Evolutionary conservation across 2,329 filamentous ascomycete genomes (phyloP).

Genomic region (Orbilia ellipsospora): DNA sequence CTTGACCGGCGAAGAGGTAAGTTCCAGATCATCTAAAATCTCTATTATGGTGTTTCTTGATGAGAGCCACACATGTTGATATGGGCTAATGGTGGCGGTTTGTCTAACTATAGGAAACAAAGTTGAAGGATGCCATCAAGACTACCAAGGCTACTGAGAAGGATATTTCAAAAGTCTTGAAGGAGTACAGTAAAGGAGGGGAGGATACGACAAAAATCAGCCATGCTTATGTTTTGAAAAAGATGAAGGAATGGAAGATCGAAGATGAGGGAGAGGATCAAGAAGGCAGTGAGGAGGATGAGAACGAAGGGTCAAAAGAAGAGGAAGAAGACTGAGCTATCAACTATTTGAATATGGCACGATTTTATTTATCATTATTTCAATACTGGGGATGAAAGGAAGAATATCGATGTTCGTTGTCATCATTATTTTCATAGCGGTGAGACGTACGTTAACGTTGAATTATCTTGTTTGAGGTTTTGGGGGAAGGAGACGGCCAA

Average conservation of each 20-base stretch:
- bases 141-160: slow-evolving; percentile 16
- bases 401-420: no score
- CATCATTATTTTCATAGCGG: no score
- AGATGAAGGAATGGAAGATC: slow-evolving; percentile 35
- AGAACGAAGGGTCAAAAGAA: neutral
- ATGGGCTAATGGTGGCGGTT: neutral
- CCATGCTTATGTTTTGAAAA: slow-evolving; percentile 29
- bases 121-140: slow-evolving; percentile 7
- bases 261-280: neutral
- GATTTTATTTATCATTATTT: no score
- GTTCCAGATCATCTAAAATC: neutral
- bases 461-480: no score
- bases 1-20: slow-evolving; percentile 24
- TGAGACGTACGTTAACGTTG: no score
- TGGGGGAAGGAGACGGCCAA: no score
- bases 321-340: neutral
- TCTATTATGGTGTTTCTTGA: no score
- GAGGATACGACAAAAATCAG: slow-evolving; percentile 19
- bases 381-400: no score
- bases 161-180: slow-evolving; percentile 5
- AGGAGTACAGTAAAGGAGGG: slow-evolving; percentile 18
- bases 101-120: slow-evolving; percentile 16
- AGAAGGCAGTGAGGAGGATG: neutral
- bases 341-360: no score
- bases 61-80: neutral